These are phyloP conservation scores for Colletotrichum karsti DNA, from an alignment of 2,329 filamentous ascomycete species.

Conservation along the genomic window DNA sequence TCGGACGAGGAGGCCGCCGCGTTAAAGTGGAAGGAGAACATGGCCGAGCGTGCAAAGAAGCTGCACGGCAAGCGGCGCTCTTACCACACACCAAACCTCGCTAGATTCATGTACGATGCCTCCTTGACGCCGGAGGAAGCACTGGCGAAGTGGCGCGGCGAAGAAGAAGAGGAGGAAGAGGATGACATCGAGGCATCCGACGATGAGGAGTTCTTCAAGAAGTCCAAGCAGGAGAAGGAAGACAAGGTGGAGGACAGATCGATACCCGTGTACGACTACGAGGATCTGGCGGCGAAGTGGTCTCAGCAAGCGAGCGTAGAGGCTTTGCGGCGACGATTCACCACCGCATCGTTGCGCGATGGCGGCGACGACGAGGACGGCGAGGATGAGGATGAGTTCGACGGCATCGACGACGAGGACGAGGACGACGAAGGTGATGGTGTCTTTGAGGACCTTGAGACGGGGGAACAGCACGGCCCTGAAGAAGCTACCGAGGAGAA, in stretches of 20 bases:
- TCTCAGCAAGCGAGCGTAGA: conserved; percentile 81
- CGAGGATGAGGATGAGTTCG: conserved; percentile 61
- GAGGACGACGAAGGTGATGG: conserved; percentile 61
- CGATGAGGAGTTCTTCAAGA: conserved; percentile 73
- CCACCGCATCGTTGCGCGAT: conserved; percentile 66
- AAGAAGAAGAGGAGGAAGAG: conserved; percentile 65
- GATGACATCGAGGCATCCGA: conserved; percentile 66
- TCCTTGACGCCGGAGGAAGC: conserved; percentile 79
- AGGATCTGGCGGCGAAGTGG: conserved; percentile 86
- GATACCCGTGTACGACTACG: conserved; percentile 83
- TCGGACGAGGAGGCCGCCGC: conserved; percentile 77
- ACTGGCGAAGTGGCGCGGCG: conserved; percentile 81
- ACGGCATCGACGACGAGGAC: conserved; percentile 58
- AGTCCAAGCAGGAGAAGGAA: conserved; percentile 70
- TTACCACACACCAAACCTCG: conserved; percentile 84
- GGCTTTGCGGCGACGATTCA: conserved; percentile 77
- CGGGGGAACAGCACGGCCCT: conserved; percentile 67
- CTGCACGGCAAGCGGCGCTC: conserved; percentile 75
- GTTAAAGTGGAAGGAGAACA: conserved; percentile 87
- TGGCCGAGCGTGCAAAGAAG: conserved; percentile 77
- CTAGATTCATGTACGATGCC: conserved; percentile 88
- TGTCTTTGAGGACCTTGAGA: conserved; percentile 76
- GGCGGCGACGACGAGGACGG: conserved; percentile 53
- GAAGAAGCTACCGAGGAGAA: conserved; percentile 50
- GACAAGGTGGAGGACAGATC: conserved; percentile 81